Evolutionary conservation across 495 filamentous ascomycete genomes (phyloP).

Genomic region (Podospora pseudoanserina): DNA sequence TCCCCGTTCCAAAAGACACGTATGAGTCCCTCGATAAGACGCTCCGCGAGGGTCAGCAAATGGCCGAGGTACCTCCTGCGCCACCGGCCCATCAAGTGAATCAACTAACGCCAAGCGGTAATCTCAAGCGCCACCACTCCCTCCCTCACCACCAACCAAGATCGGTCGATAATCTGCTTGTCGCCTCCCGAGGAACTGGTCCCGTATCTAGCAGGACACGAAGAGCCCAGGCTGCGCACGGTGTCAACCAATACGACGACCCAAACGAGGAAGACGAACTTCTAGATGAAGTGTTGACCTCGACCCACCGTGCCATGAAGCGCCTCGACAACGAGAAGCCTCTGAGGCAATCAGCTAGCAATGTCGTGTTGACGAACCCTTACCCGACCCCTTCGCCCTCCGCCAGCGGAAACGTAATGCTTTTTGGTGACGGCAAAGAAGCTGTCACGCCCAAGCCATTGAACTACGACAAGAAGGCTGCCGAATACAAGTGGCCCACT

Average conservation of each 20-base stretch:
- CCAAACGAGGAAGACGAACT: constrained; percentile 97
- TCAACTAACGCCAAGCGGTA: constrained; percentile 48
- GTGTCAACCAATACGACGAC: constrained; percentile 83
- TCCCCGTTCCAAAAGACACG: constrained; percentile 52
- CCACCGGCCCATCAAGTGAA: constrained; percentile 53
- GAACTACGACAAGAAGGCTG: constrained; percentile 49
- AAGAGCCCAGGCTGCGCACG: constrained; percentile 71
- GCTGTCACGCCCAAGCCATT: constrained; percentile 56
- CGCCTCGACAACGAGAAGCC: constrained; percentile 47
- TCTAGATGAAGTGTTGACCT: constrained; percentile 69
- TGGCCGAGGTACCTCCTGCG: constrained; percentile 55
- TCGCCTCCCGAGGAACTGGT: constrained; percentile 48
- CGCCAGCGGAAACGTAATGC: constrained; percentile 68
- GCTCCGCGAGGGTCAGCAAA: constrained; percentile 65
- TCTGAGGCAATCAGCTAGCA: constrained; percentile 54
- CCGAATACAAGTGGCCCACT: constrained; percentile 83
- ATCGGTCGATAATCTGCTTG: constrained; percentile 60
- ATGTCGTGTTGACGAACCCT: constrained; percentile 64
- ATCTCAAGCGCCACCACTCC: constrained; percentile 68
- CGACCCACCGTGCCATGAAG: constrained; percentile 49
- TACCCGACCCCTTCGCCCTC: constrained; percentile 93
- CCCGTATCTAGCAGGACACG: constrained; percentile 82
- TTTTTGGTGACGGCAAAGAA: constrained; percentile 65
- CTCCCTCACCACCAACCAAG: constrained; percentile 66
- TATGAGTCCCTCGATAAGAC: constrained; percentile 75